These are phyloP conservation scores for Penicillium tannophilum DNA, from an alignment of 495 filamentous ascomycete species.

Conservation along the genomic window DNA sequence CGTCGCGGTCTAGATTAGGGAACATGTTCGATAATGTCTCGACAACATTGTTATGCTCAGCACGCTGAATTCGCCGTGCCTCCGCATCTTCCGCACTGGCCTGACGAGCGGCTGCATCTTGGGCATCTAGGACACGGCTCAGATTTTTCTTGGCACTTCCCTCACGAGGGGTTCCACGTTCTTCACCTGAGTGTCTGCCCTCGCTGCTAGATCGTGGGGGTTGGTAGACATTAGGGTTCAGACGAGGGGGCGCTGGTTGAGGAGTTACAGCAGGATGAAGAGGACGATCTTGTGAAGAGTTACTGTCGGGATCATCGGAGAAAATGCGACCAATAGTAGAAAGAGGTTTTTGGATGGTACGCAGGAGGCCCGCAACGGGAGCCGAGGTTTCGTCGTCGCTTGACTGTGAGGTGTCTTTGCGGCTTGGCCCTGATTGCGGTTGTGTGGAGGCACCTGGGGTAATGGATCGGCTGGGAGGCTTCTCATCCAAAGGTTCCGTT, in stretches of 20 bases:
- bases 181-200: constrained; percentile 50
- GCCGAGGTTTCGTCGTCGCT: constrained; percentile 66
- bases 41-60: constrained; percentile 87
- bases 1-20: constrained; percentile 82
- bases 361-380: constrained; percentile 82
- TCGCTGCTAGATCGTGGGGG: constrained; percentile 50
- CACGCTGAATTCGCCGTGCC: constrained; percentile 78
- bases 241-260: constrained; percentile 58
- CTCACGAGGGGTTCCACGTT: constrained; percentile 18
- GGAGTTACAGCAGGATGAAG: constrained; percentile 58
- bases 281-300: constrained; percentile 37
- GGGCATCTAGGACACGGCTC: constrained; percentile 52
- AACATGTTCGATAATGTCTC: constrained; percentile 94
- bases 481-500: constrained; percentile 59
- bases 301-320: constrained; percentile 68
- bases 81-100: constrained; percentile 92
- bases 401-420: constrained; percentile 36
- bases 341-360: constrained; percentile 88
- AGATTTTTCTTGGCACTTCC: constrained; percentile 31
- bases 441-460: constrained; percentile 32
- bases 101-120: constrained; percentile 91
- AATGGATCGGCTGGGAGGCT: constrained; percentile 29
- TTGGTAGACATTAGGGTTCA: constrained; percentile 58
- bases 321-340: constrained; percentile 98
- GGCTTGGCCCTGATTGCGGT: constrained; percentile 47